phyloP scores from a whole-genome alignment of 768 basidiomycete genomes.

The Leccinum ochraceum region DNA sequence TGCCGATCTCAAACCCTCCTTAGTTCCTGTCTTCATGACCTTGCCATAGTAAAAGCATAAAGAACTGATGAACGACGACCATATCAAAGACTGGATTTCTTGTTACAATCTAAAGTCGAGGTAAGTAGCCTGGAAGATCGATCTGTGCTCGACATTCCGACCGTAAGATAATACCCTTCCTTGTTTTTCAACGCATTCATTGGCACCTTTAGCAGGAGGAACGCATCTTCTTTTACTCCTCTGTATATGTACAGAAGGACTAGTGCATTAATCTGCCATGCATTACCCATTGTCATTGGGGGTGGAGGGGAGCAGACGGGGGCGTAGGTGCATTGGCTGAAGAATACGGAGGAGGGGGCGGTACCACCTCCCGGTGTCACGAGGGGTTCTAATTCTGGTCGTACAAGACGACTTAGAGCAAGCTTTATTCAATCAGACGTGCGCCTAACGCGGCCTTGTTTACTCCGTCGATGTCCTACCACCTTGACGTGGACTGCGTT shows the following conservation, averaged over 20 bases:
- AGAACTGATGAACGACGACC: slow-evolving; percentile 38
- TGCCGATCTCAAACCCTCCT: neutral
- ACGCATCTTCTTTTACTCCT: slow-evolving; percentile 50
- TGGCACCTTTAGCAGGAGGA: slow-evolving; percentile 46
- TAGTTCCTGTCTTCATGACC: neutral
- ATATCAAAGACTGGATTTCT: slow-evolving; percentile 50
- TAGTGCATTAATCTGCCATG: slow-evolving; percentile 37
- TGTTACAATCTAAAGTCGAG: slow-evolving; percentile 54
- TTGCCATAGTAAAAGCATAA: slow-evolving; percentile 22
- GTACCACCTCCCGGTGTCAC: slow-evolving; percentile 20
- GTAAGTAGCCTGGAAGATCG: slow-evolving; percentile 47
- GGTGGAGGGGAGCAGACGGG: slow-evolving; percentile 18
- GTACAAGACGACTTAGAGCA: slow-evolving; percentile 49
- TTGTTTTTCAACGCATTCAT: slow-evolving; percentile 4
- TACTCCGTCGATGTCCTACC: slow-evolving; percentile 22
- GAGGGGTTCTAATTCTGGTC: slow-evolving; percentile 39
- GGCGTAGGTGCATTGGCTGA: slow-evolving; percentile 12
- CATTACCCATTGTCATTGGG: slow-evolving; percentile 15
- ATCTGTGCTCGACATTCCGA: slow-evolving; percentile 37
- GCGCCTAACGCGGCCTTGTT: slow-evolving; percentile 43
- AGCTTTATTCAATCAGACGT: slow-evolving; percentile 56
- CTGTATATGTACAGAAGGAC: slow-evolving; percentile 61
- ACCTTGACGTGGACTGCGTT: slow-evolving; percentile 36
- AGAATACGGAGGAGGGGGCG: slow-evolving; percentile 29
- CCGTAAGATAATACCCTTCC: slow-evolving; percentile 26